These are phyloP conservation scores for Copromyces sp. DNA, from an alignment of 495 filamentous ascomycete genomes.

Conservation along the genomic window DNA sequence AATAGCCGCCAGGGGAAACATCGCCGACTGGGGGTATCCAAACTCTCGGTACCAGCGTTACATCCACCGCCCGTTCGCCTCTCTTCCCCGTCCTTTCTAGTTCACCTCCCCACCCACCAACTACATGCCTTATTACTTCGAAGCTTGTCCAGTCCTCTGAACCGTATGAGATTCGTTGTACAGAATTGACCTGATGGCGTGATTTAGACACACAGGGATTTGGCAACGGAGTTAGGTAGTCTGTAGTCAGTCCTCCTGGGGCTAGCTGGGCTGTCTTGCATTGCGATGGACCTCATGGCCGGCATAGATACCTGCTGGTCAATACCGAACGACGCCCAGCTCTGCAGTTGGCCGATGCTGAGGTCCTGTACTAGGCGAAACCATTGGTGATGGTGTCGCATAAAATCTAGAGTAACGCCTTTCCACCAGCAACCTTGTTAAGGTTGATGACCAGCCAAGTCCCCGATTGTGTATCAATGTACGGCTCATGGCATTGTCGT, in stretches of 20 bases:
- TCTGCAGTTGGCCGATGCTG: not conserved
- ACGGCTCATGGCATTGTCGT: not conserved
- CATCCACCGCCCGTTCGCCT: not conserved
- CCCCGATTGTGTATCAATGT: not conserved
- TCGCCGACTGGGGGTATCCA: not conserved
- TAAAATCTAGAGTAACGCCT: not conserved
- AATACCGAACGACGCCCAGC: not conserved
- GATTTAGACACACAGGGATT: not conserved
- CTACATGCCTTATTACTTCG: too few relatives aligned
- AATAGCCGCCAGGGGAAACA: too few relatives aligned
- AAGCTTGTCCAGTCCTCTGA: not conserved
- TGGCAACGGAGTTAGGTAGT: too few relatives aligned
- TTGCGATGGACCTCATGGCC: not conserved
- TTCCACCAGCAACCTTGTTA: not conserved
- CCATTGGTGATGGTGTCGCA: not conserved
- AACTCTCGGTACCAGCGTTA: not conserved
- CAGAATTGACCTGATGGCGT: not conserved
- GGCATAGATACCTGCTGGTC: not conserved
- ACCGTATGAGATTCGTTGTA: not conserved
- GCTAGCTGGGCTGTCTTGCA: not conserved
- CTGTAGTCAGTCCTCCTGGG: not conserved
- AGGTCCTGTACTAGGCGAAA: not conserved
- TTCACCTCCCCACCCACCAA: not conserved
- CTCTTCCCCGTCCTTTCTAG: not conserved
- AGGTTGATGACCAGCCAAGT: not conserved